phyloP scores from a whole-genome alignment of 305 asterid species.

The Ilex paraguariensis region DNA sequence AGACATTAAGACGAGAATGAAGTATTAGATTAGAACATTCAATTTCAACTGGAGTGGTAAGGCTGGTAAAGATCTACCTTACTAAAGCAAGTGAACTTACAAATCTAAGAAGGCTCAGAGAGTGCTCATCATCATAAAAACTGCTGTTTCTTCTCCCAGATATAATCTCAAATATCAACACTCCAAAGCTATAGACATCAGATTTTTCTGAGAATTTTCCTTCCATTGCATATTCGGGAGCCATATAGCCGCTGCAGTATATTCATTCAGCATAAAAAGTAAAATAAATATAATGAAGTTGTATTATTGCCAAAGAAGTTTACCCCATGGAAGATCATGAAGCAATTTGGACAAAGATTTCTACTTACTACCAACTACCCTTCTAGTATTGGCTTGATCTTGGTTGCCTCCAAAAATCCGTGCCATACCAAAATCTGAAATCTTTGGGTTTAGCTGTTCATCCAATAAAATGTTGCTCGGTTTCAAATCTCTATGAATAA shows the following conservation, averaged over 20 bases:
- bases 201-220: conserved; percentile 55
- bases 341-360: no score
- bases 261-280: neutral
- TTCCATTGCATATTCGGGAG: conserved; percentile 27
- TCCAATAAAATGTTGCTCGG: conserved; percentile 23
- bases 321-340: neutral
- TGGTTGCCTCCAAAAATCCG: conserved; percentile 19
- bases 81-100: no score
- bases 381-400: conserved; percentile 12
- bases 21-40: no score
- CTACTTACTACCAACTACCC: conserved; percentile 20
- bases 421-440: conserved; percentile 28
- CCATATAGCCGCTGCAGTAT: conserved; percentile 21
- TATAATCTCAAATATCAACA: no score
- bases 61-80: no score
- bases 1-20: no score
- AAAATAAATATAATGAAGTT: no score
- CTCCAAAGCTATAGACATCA: conserved; percentile 60
- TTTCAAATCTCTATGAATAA: conserved; percentile 30
- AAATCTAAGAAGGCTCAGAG: no score
- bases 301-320: neutral
- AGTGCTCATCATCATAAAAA: no score
- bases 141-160: no score
- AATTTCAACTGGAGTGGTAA: no score
- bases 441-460: conserved; percentile 19